These are phyloP conservation scores for Phoma herbarum DNA, from an alignment of 2,329 filamentous ascomycete genomes.

Conservation along the genomic window DNA sequence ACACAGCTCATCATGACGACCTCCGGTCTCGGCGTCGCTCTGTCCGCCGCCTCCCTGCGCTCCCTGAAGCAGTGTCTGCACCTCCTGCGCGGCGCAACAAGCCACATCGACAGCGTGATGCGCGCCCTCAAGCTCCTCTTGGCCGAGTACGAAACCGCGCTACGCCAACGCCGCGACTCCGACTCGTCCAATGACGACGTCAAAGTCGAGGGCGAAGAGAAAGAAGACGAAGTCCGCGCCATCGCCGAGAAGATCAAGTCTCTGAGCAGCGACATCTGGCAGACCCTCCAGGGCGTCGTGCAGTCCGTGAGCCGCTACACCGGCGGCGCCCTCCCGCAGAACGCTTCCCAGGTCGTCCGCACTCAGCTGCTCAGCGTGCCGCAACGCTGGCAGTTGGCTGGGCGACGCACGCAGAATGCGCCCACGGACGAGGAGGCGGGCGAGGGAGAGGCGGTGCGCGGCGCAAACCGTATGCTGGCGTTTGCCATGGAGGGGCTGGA, in stretches of 20 bases:
- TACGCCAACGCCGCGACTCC: conserved; percentile 41
- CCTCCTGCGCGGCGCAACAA: conserved; percentile 83
- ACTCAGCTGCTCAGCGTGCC: conserved; percentile 85
- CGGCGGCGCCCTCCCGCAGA: conserved; percentile 89
- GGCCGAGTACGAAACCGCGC: conserved; percentile 76
- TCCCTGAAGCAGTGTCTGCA: conserved; percentile 85
- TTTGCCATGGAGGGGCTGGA: conserved; percentile 90
- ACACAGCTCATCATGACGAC: conserved; percentile 88
- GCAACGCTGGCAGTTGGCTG: conserved; percentile 80
- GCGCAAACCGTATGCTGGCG: conserved; percentile 80
- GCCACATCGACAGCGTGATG: conserved; percentile 79
- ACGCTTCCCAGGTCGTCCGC: conserved; percentile 83
- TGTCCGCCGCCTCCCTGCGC: conserved; percentile 86
- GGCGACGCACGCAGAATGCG: conserved; percentile 50
- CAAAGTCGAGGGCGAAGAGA: conserved; percentile 31
- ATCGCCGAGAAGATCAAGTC: conserved; percentile 82
- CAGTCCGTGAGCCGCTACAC: conserved; percentile 88
- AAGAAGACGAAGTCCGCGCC: conserved; percentile 59
- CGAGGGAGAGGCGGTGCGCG: conserved; percentile 56
- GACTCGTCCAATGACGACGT: conserved; percentile 28
- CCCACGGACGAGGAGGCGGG: conserved; percentile 21
- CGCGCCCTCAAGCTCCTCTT: conserved; percentile 76
- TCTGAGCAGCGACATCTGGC: conserved; percentile 59
- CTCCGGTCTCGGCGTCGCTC: conserved; percentile 87
- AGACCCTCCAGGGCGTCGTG: conserved; percentile 76